These are phyloP conservation scores for Boechera retrofracta DNA, from an alignment of 345 rosid species.

Conservation along the genomic window DNA sequence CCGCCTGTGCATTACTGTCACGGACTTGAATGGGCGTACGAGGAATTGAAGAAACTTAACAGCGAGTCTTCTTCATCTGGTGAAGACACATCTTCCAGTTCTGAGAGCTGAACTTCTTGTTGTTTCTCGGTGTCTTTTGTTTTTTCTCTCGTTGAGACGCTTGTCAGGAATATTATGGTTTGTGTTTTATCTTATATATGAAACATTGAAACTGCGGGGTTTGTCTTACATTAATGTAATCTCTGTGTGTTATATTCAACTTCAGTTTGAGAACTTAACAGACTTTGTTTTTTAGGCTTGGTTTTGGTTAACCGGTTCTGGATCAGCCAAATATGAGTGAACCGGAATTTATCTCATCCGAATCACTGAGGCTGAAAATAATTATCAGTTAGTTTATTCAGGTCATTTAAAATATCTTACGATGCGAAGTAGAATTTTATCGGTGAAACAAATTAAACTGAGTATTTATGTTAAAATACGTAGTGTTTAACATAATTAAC, in stretches of 20 bases:
- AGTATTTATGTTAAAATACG: background rate
- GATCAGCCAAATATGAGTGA: background rate
- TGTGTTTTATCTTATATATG: slow-evolving; percentile 27
- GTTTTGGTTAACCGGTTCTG: background rate
- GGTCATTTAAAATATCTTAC: background rate
- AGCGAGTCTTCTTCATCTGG: slow-evolving; percentile 44
- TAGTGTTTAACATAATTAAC: background rate
- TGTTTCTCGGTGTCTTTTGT: slow-evolving; percentile 15
- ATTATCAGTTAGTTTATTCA: background rate
- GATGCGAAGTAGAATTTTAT: no score
- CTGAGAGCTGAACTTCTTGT: slow-evolving; percentile 50
- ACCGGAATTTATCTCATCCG: background rate
- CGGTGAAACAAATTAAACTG: background rate
- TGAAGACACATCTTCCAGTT: slow-evolving; percentile 62
- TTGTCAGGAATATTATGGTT: background rate
- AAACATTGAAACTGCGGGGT: slow-evolving; percentile 1
- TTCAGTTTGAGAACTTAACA: background rate
- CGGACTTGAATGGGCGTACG: slow-evolving; percentile 98
- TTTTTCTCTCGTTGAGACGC: slow-evolving; percentile 4
- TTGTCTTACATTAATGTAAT: background rate
- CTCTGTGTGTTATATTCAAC: background rate
- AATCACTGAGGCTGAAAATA: background rate
- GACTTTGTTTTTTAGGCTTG: background rate
- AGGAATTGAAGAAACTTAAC: slow-evolving; percentile 71
- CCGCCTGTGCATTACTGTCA: slow-evolving; percentile 96